Evolutionary conservation across 1,284 basidiomycete species (phyloP), one percentile per base, ranked within the genome.

Genomic region (Marasmius fiardii): DNA sequence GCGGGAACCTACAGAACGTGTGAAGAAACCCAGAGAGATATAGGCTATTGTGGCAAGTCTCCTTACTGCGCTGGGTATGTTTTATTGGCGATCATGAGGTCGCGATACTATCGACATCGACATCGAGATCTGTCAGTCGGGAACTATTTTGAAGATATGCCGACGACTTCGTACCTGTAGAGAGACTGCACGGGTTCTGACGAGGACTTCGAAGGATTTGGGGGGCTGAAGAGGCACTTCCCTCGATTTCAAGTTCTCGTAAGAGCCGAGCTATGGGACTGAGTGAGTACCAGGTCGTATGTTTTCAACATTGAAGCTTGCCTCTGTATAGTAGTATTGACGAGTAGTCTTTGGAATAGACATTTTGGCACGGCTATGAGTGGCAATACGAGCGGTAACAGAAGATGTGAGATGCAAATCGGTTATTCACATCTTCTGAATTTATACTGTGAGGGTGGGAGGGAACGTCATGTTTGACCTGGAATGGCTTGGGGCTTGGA

Each of bases 171-270:
- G 39, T 45, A 66, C 67, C 62, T 78, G 74, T 6, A 78, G 64
- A 20, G 77, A 79, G 23, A 78, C 75, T 4, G 77, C 74, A 53
- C 75, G 72, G 24, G 77, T 68, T 54, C 74, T 77, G 57, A 78
- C 71, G 33, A 77, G 72, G 11, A 76, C 77, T 58, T 78, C 71
- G 7, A 61, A 64, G 0, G 70, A 62, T 48, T 66, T 68, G 2
- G 68, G 69, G 16, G 63, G 55, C 0, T 65, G 64, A 18, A 78
- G 55, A 1, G 66, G 61, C 0, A 57, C 55, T 50, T 70, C 64
- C 47, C 52, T 56, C 16, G 74, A 53, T 21, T 58, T 67, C 18
- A 77, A 67, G 57, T 74, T 53, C 3, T 55, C 34, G 20, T 53
- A 53, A n/a, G 52, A 35, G 6, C 55, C 55, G 18, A 47, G 35